Evolutionary conservation across 345 rosid genomes (phyloP).

Genomic region (Gossypium bickii): DNA sequence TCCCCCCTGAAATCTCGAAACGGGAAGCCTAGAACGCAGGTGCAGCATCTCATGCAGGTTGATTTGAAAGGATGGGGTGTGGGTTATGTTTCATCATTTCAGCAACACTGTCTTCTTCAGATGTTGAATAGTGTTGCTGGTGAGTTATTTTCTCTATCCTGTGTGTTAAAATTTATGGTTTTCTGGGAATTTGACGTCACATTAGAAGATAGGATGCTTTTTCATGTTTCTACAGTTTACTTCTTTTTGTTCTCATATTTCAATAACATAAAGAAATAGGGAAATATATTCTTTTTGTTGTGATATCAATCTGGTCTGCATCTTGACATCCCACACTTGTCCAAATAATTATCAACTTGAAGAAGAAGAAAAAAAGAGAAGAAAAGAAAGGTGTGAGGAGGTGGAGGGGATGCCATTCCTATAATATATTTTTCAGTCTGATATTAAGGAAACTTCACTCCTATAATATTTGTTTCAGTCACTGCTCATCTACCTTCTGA

Average conservation of each 20-base stretch:
- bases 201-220: neutral
- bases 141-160: slow-evolving; percentile 29
- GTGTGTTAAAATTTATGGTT: slow-evolving; percentile 7
- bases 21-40: slow-evolving; percentile 87
- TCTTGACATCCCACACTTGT: neutral
- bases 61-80: slow-evolving; percentile 98
- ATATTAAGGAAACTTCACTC: neutral
- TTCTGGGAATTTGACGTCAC: neutral
- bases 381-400: neutral
- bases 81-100: slow-evolving; percentile 87
- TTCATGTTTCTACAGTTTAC: neutral
- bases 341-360: neutral
- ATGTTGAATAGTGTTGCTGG: slow-evolving; percentile 97
- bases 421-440: neutral
- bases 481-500: neutral
- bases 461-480: neutral
- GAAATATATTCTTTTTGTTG: neutral
- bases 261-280: neutral
- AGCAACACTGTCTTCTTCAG: slow-evolving; percentile 98
- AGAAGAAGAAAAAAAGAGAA: neutral
- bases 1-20: slow-evolving; percentile 77
- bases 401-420: neutral
- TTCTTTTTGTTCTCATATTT: neutral
- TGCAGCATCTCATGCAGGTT: slow-evolving; percentile 94
- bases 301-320: neutral